phyloP scores from a whole-genome alignment of 2,329 filamentous ascomycete species.

The Aureobasidium sp. region DNA sequence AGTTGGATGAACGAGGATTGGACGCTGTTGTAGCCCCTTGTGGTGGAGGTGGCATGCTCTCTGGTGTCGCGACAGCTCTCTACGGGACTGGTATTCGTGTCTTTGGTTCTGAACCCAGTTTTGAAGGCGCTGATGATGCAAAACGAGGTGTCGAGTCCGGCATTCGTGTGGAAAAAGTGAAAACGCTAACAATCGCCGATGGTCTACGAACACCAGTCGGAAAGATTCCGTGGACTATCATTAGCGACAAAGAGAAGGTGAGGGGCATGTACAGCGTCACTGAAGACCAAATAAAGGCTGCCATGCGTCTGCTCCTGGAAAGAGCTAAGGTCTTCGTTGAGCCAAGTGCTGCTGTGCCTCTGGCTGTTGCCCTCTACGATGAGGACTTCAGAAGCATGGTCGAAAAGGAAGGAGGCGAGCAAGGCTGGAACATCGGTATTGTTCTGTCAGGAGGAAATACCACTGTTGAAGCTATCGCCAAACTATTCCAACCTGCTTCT shows the following conservation, averaged over 20 bases:
- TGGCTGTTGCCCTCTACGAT: constrained; percentile 77
- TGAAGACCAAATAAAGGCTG: constrained; percentile 72
- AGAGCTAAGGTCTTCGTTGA: constrained; percentile 86
- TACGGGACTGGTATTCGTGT: constrained; percentile 65
- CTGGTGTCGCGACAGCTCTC: constrained; percentile 71
- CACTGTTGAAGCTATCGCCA: constrained; percentile 53
- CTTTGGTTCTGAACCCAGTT: constrained; percentile 80
- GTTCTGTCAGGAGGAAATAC: constrained; percentile 60
- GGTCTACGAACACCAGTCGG: constrained; percentile 81
- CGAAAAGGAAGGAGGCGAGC: constrained; percentile 60
- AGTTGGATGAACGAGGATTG: constrained; percentile 32
- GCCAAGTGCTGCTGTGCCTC: constrained; percentile 74
- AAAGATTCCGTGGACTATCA: constrained; percentile 65
- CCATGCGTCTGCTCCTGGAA: constrained; percentile 74
- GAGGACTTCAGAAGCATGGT: constrained; percentile 72
- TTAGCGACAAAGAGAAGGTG: constrained; percentile 65
- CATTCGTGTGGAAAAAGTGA: constrained; percentile 59
- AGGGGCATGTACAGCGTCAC: constrained; percentile 63
- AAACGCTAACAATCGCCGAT: constrained; percentile 77
- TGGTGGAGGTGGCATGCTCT: constrained; percentile 82
- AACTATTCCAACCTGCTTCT: constrained; percentile 40
- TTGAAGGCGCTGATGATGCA: constrained; percentile 78
- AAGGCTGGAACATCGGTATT: constrained; percentile 65
- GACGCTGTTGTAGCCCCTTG: constrained; percentile 66
- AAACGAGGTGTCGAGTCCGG: constrained; percentile 61